phyloP scores from a whole-genome alignment of 331 rosid species.

The Malus hybrid region DNA sequence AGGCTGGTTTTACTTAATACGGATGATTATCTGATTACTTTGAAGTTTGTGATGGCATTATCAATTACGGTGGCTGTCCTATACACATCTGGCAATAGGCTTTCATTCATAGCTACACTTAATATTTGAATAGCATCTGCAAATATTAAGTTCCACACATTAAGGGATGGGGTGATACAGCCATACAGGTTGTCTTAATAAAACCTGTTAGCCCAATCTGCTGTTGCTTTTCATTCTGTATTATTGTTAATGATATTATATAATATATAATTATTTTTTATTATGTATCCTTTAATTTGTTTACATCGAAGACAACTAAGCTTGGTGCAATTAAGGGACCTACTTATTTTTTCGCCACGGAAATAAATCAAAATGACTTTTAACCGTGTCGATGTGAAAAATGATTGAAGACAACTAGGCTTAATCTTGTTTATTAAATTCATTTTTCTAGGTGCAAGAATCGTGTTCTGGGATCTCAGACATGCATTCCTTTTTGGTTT shows the following conservation, averaged over 20 bases:
- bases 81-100: background rate
- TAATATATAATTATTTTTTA: background rate
- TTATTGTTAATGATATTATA: background rate
- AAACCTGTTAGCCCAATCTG: background rate
- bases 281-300: background rate
- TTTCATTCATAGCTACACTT: background rate
- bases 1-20: background rate
- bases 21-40: background rate
- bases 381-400: background rate
- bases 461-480: conserved; percentile 50
- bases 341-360: background rate
- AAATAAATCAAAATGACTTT: background rate
- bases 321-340: background rate
- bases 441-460: conserved; percentile 38
- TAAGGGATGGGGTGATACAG: background rate
- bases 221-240: background rate
- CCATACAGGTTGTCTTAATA: background rate
- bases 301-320: background rate
- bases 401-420: background rate
- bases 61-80: background rate
- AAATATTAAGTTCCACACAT: background rate
- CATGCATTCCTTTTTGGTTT: conserved; percentile 28
- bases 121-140: background rate
- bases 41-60: background rate
- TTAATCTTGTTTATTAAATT: background rate